phyloP scores from a whole-genome alignment of 345 rosid species.

The Aquilaria sinensis region DNA sequence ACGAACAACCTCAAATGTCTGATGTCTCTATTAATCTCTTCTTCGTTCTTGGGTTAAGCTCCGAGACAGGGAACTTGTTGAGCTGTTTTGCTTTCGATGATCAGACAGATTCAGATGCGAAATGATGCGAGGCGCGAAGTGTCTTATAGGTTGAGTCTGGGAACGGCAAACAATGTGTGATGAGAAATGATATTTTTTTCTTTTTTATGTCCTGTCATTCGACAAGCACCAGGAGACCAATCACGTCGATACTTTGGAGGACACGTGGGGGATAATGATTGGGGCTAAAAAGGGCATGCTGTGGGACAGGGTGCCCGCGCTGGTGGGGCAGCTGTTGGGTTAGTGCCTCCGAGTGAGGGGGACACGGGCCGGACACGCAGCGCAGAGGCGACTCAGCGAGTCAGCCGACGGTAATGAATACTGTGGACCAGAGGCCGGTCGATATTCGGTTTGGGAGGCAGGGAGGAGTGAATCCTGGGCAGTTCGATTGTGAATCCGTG shows the following conservation, averaged over 20 bases:
- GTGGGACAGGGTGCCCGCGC: conserved; percentile 25
- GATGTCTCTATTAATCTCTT: background rate
- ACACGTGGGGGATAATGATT: conserved; percentile 20
- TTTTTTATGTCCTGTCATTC: conserved; percentile 13
- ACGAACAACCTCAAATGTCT: background rate
- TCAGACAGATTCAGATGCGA: conserved; percentile 11
- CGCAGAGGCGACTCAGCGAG: background rate
- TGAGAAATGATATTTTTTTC: conserved; percentile 2
- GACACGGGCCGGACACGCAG: conserved; percentile 41
- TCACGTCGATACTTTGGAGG: background rate
- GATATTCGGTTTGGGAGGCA: conserved; percentile 8
- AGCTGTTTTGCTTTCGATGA: background rate
- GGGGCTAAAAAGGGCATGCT: background rate
- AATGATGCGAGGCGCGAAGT: conserved; percentile 13
- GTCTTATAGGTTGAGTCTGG: conserved; percentile 26
- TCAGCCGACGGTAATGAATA: conserved; percentile 19
- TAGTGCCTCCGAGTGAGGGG: conserved; percentile 24
- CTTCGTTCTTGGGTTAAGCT: background rate
- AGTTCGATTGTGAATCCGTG: conserved; percentile 33
- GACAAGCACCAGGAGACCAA: conserved; percentile 10
- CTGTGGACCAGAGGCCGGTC: conserved; percentile 30
- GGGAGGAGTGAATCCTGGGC: background rate
- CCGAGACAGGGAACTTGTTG: background rate
- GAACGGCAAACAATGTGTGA: background rate
- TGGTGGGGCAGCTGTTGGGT: conserved; percentile 31